Evolutionary conservation across 129 eudicot genomes (phyloP), one percentile per base, ranked within the genome.

Genomic region (Pulicaria dysenterica): DNA sequence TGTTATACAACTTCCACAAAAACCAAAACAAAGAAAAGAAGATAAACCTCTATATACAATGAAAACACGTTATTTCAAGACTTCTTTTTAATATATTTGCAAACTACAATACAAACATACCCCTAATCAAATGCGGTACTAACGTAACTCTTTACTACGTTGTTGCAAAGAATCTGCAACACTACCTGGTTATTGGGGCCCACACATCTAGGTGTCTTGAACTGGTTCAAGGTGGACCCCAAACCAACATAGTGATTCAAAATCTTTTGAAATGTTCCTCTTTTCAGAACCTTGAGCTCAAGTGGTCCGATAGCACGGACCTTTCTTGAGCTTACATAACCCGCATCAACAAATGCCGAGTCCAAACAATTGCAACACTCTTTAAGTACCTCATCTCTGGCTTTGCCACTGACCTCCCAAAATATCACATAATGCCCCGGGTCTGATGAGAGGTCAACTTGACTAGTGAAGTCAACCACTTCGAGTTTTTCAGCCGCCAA

Each of bases 361-460:
- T 93, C 98, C 69, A 93, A 78, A 78, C 92, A 80, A 58, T 93
- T 85, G 83, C 92, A 89, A 75, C 96, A 93, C 41, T 84, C 86
- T 48, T 82, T 60, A 39, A 93, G 66, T 2, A 84, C 73, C 17
- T 80, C 88, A 4, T 87, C 89, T 4, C 69, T 80, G 8, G 89
- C 84, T 48, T 90, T 88, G 5, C 95, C 86, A 34, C 82, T 85
- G 16, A 93, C 43, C 63, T 93, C 98, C 96, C 96, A 89, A 74
- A 80, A 93, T 4, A 93, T 84, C 48, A 87, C 95, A 37, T 93
- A 93, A 77, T 87, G 95, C 7, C 88, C 95, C 0, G 95, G 98
- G 0, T 89, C 92, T 0, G 86, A 72, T 3, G 89, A 80, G 13
- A 69, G 60, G 77, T 93, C 95, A 12, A 85, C 88, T 37, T 68